Conservation (phyloP, 371 early-diverging fungal genomes). For the Batkoa obscura region DNA sequence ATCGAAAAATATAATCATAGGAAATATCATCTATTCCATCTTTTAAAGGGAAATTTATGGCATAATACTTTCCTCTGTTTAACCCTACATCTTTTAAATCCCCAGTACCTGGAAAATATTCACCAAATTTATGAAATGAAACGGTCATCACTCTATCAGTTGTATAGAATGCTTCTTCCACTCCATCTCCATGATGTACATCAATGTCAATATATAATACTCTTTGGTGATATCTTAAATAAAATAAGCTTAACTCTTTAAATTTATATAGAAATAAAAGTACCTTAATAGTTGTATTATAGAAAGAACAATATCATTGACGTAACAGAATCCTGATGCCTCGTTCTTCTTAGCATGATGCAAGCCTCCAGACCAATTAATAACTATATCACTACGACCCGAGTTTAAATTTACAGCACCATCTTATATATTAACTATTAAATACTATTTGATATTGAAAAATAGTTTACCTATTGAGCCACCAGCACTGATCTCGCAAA, state of each 20-base stretch:
- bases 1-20: conserved; percentile 76
- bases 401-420: conserved; percentile 82
- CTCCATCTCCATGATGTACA: conserved; percentile 99
- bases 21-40: conserved; percentile 95
- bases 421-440: conserved; percentile 19
- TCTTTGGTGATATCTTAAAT: conserved; percentile 57
- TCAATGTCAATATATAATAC: conserved; percentile 99
- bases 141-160: conserved; percentile 98
- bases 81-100: conserved; percentile 73
- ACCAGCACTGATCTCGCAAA: conserved; percentile 82
- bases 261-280: no score
- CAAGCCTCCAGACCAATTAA: conserved; percentile 98
- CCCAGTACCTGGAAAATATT: conserved; percentile 98
- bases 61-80: conserved; percentile 74
- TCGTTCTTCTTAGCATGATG: conserved; percentile 96
- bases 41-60: conserved; percentile 94
- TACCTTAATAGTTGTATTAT: conserved; percentile 85
- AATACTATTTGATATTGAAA: background rate
- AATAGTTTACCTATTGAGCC: conserved; percentile 63
- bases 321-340: conserved; percentile 98
- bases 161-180: conserved; percentile 98
- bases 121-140: conserved; percentile 97
- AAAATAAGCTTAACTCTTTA: background rate
- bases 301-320: conserved; percentile 97
- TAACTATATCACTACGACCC: conserved; percentile 82